Conservation (phyloP, 345 rosid genomes). For the Combretum micranthum region DNA sequence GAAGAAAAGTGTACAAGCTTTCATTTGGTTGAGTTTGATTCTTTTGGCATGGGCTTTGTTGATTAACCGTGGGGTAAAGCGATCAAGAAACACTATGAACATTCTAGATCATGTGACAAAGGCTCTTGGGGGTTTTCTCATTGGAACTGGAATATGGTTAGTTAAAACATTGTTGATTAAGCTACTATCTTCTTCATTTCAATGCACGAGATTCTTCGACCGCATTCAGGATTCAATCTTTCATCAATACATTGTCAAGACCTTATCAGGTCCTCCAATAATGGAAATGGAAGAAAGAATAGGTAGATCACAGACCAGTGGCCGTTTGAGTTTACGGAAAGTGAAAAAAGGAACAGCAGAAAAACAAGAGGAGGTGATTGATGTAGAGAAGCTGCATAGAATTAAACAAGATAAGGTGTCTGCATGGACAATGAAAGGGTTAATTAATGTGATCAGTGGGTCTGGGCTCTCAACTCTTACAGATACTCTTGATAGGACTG, state of each 20-base stretch:
- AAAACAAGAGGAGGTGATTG: slow-evolving; percentile 44
- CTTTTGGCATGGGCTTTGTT: slow-evolving; percentile 57
- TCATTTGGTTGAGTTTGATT: slow-evolving; percentile 43
- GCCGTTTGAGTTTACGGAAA: slow-evolving; percentile 43
- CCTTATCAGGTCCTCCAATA: slow-evolving; percentile 60
- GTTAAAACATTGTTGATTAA: slow-evolving; percentile 46
- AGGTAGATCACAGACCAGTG: slow-evolving; percentile 16
- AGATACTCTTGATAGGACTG: slow-evolving; percentile 25
- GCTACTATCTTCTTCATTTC: slow-evolving; percentile 49
- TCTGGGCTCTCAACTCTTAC: slow-evolving; percentile 27
- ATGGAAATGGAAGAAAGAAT: slow-evolving; percentile 43
- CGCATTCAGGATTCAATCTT: slow-evolving; percentile 66
- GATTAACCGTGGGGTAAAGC: slow-evolving; percentile 36
- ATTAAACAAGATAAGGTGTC: slow-evolving; percentile 54
- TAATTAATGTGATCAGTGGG: slow-evolving; percentile 39
- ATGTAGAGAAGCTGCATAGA: slow-evolving; percentile 58
- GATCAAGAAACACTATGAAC: slow-evolving; percentile 26
- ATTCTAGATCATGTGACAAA: slow-evolving; percentile 38
- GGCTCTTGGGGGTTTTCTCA: slow-evolving; percentile 40
- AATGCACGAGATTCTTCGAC: slow-evolving; percentile 53
- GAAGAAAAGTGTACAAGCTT: slow-evolving; percentile 48
- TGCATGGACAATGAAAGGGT: slow-evolving; percentile 74
- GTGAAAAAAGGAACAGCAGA: slow-evolving; percentile 18
- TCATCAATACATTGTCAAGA: slow-evolving; percentile 58
- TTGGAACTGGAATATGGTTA: slow-evolving; percentile 56